Percentiles rank a stretch among this genome's conserved stretches.
Evolutionary conservation across 257 asterid genomes (phyloP).

Genomic region (Solanum pimpinellifolium): DNA sequence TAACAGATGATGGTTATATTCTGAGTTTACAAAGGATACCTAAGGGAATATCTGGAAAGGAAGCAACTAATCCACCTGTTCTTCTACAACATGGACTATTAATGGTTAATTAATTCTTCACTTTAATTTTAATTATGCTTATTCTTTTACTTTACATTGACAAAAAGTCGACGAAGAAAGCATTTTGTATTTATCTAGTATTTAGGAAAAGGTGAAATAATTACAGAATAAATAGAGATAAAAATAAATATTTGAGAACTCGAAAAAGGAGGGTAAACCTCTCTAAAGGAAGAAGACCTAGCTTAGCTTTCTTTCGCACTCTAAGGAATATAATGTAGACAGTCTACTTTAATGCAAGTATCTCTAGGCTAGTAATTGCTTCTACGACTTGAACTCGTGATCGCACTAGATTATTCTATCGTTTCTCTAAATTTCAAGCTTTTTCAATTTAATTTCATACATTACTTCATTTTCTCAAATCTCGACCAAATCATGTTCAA

Average conservation of each 20-base stretch:
- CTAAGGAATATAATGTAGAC: background rate
- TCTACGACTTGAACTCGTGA: background rate
- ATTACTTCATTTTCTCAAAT: background rate
- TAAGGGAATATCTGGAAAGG: constrained; percentile 17
- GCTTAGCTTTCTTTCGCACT: too few relatives aligned
- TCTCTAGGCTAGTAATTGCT: fast-evolving
- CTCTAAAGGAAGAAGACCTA: too few relatives aligned
- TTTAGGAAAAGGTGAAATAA: too few relatives aligned
- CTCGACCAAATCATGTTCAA: background rate
- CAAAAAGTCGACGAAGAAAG: background rate
- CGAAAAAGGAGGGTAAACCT: too few relatives aligned
- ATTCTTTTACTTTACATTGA: background rate
- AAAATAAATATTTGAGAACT: too few relatives aligned
- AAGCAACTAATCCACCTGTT: constrained; percentile 32
- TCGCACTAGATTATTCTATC: fast-evolving
- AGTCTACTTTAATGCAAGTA: fast-evolving
- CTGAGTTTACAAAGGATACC: constrained; percentile 72
- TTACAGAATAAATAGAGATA: too few relatives aligned
- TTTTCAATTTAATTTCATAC: background rate
- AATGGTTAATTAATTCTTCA: constrained; percentile 21
- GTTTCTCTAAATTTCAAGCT: fast-evolving
- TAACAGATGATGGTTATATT: constrained; percentile 59
- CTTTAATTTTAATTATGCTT: background rate
- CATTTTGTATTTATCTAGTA: fast-evolving
- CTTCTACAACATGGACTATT: constrained; percentile 68